phyloP scores from a whole-genome alignment of 805 yeast genomes.

The Candida ponderosae region DNA sequence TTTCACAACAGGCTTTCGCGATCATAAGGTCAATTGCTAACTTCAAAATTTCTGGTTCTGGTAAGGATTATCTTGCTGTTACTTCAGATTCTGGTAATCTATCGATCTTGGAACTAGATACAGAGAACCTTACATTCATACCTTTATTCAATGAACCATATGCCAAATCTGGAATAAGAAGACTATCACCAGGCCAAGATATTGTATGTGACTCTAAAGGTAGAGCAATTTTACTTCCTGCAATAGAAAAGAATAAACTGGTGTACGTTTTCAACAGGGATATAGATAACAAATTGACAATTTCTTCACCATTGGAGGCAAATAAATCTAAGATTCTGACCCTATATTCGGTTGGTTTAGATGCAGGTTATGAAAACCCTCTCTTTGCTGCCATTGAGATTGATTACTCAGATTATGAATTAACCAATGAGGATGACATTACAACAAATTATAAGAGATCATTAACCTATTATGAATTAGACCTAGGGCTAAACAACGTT shows the following conservation, averaged over 20 bases:
- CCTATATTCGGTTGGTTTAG: slow-evolving; percentile 49
- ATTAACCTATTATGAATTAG: slow-evolving; percentile 71
- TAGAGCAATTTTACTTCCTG: slow-evolving; percentile 61
- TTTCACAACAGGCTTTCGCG: slow-evolving; percentile 45
- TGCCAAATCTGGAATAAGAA: slow-evolving; percentile 65
- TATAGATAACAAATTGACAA: slow-evolving; percentile 32
- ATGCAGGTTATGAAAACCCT: slow-evolving; percentile 79
- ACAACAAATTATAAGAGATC: slow-evolving; percentile 19
- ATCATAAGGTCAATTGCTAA: slow-evolving; percentile 45
- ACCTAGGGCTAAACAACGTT: slow-evolving; percentile 77
- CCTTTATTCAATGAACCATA: slow-evolving; percentile 56
- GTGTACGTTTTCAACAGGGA: slow-evolving; percentile 56
- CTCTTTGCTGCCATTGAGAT: slow-evolving; percentile 74
- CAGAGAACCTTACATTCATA: slow-evolving; percentile 28
- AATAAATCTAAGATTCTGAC: slow-evolving; percentile 43
- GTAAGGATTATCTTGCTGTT: slow-evolving; percentile 51
- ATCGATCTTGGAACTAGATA: slow-evolving; percentile 40
- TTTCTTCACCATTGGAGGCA: slow-evolving; percentile 74
- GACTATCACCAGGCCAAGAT: slow-evolving; percentile 70
- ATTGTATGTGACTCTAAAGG: slow-evolving; percentile 63
- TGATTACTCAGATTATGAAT: slow-evolving; percentile 33
- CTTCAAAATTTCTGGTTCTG: slow-evolving; percentile 44
- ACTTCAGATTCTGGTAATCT: slow-evolving; percentile 79
- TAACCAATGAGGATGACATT: slow-evolving; percentile 14
- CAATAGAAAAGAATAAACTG: slow-evolving; percentile 69